These are phyloP conservation scores for Cnidoscolus chayamansa DNA, from an alignment of 441 rosid genomes.

Conservation along the genomic window DNA sequence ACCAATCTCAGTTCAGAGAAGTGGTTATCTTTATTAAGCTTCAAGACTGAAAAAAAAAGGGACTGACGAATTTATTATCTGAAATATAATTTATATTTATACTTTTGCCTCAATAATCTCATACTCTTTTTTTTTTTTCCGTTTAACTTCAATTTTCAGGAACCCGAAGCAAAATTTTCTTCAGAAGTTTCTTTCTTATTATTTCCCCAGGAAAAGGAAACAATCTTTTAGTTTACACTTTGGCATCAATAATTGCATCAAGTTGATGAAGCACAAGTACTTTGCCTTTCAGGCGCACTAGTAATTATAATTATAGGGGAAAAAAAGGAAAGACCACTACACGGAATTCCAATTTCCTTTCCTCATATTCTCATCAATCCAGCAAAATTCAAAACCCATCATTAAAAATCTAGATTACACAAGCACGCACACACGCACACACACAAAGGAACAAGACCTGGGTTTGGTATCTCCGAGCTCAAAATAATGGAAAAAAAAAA, in stretches of 20 bases:
- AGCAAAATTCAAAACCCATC: slow-evolving; percentile 7
- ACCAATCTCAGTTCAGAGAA: not conserved
- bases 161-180: not conserved
- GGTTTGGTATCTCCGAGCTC: slow-evolving; percentile 13
- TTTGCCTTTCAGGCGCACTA: not conserved
- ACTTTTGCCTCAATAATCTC: no score
- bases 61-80: no score
- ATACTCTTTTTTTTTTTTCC: no score
- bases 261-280: not conserved
- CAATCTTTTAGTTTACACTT: no score
- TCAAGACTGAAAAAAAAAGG: not conserved
- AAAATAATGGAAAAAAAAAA: not conserved
- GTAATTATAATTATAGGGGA: not conserved
- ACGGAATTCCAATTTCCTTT: slow-evolving; percentile 3
- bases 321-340: not conserved
- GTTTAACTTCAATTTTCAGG: slow-evolving; percentile 11
- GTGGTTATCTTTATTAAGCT: not conserved
- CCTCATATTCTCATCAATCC: slow-evolving; percentile 7
- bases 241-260: not conserved
- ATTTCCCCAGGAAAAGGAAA: no score
- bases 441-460: slow-evolving; percentile 2
- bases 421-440: not conserved
- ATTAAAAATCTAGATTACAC: no score
- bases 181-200: no score
- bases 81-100: no score